Evolutionary conservation across 1,139 yeast species (phyloP).

Genomic region (Zygoascus sp.): DNA sequence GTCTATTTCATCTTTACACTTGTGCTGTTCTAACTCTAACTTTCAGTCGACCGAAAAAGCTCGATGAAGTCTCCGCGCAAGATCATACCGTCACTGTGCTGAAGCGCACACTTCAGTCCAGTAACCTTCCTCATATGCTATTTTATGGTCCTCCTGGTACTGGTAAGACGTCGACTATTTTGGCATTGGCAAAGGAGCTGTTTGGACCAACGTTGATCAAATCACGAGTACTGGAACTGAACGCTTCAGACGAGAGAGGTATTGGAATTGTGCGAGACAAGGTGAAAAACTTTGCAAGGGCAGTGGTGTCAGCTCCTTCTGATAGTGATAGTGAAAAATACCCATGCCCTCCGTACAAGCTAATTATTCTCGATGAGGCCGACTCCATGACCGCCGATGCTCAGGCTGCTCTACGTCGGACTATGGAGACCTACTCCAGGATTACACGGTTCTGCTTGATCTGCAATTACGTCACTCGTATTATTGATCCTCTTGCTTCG

Average conservation of each 20-base stretch:
- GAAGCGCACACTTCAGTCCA: slow-evolving; percentile 69
- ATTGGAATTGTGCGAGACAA: slow-evolving; percentile 87
- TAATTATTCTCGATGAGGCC: slow-evolving; percentile 59
- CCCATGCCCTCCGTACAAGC: slow-evolving; percentile 54
- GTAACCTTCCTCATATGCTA: slow-evolving; percentile 90
- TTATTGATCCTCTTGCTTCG: slow-evolving; percentile 93
- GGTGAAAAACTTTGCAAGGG: slow-evolving; percentile 85
- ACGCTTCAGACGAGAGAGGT: slow-evolving; percentile 97
- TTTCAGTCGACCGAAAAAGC: slow-evolving; percentile 63
- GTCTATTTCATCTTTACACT: too few species aligned
- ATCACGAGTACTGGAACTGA: slow-evolving; percentile 79
- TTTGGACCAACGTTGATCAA: slow-evolving; percentile 63
- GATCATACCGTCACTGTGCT: slow-evolving; percentile 85
- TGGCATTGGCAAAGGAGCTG: slow-evolving; percentile 80
- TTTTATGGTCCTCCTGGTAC: slow-evolving; percentile 98
- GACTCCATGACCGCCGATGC: slow-evolving; percentile 99
- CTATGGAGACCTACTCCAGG: slow-evolving; percentile 90
- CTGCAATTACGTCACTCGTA: slow-evolving; percentile 93
- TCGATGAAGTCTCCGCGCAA: slow-evolving; percentile 87
- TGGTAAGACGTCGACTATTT: slow-evolving; percentile 88
- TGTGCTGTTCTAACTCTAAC: background rate
- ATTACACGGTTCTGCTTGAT: slow-evolving; percentile 91
- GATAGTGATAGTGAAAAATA: slow-evolving; percentile 61
- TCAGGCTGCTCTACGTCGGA: slow-evolving; percentile 88
- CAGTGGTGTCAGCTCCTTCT: slow-evolving; percentile 78